These are phyloP conservation scores for Vigna reflexopilosa DNA, from an alignment of 306 rosid species.

Conservation along the genomic window DNA sequence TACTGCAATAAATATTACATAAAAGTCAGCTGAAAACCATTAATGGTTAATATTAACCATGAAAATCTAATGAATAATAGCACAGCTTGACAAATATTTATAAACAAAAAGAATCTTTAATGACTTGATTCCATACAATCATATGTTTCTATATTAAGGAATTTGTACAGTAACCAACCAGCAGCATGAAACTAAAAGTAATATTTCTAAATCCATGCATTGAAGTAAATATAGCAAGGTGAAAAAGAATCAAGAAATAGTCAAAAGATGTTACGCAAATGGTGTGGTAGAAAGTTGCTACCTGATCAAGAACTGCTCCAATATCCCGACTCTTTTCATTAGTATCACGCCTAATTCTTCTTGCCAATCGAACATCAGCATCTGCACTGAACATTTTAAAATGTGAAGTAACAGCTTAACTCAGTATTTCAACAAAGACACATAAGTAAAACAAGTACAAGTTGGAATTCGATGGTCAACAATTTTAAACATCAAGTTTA, in stretches of 20 bases:
- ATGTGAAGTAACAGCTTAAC: conserved; percentile 68
- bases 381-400: conserved; percentile 92
- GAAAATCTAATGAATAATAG: conserved; percentile 16
- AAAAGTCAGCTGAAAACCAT: conserved; percentile 34
- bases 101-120: conserved; percentile 17
- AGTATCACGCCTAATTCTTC: conserved; percentile 98
- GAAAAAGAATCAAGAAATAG: background rate
- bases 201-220: conserved; percentile 29
- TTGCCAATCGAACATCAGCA: conserved; percentile 99
- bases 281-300: conserved; percentile 45
- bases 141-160: conserved; percentile 18
- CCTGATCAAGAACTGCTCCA: conserved; percentile 97
- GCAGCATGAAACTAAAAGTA: conserved; percentile 27
- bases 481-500: conserved; percentile 62
- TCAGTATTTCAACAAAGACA: conserved; percentile 46
- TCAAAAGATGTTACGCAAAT: conserved; percentile 3
- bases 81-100: conserved; percentile 7
- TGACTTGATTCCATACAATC: conserved; percentile 33
- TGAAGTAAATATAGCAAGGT: conserved; percentile 25
- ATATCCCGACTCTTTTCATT: conserved; percentile 85
- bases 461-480: conserved; percentile 9
- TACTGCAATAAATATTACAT: conserved; percentile 67
- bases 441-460: background rate
- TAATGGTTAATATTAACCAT: conserved; percentile 17
- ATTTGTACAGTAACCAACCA: conserved; percentile 28